phyloP scores from a whole-genome alignment of 805 yeast genomes.

The Pichia gijzeniarum region DNA sequence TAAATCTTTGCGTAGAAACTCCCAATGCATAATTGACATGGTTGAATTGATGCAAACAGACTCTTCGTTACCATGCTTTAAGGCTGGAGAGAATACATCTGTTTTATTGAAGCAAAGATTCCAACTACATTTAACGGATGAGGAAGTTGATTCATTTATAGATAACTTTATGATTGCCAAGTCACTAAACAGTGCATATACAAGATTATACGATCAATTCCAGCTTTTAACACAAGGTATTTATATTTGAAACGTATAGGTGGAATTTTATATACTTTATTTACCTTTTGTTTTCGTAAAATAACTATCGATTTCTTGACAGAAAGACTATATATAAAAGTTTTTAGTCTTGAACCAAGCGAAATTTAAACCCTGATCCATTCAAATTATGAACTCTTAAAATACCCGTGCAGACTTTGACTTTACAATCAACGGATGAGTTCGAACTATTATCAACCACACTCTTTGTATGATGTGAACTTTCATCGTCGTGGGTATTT shows the following conservation, averaged over 20 bases:
- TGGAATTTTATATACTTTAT: no score
- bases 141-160: slow-evolving; percentile 70
- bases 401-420: slow-evolving; percentile 38
- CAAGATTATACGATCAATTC: slow-evolving; percentile 90
- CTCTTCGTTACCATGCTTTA: slow-evolving; percentile 85
- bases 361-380: slow-evolving; percentile 22
- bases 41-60: slow-evolving; percentile 94
- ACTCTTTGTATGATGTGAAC: neutral
- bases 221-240: slow-evolving; percentile 95
- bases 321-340: no score
- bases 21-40: slow-evolving; percentile 69
- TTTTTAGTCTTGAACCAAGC: neutral
- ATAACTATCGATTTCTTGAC: no score
- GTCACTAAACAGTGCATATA: slow-evolving; percentile 82
- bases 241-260: slow-evolving; percentile 41
- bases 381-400: slow-evolving; percentile 36
- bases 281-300: no score
- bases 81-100: slow-evolving; percentile 79
- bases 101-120: slow-evolving; percentile 73
- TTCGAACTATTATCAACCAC: neutral
- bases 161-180: slow-evolving; percentile 70
- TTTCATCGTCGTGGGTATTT: slow-evolving; percentile 1
- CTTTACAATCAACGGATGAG: slow-evolving; percentile 20
- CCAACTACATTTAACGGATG: slow-evolving; percentile 67
- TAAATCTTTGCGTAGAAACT: slow-evolving; percentile 60